Base-by-base conservation (phyloP, 257 asterid species). In the Pogostemon cablin region DNA sequence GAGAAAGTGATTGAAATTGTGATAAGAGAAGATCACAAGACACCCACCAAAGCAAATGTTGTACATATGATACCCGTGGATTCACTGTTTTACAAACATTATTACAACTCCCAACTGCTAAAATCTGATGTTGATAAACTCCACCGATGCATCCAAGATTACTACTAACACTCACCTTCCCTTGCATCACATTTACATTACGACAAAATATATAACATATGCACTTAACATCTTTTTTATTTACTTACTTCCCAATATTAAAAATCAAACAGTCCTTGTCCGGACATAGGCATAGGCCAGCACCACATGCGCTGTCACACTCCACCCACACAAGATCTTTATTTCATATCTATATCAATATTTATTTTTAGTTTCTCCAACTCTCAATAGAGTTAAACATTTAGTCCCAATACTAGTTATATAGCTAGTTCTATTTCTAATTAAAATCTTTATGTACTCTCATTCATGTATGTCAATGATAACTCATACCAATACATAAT, bases 41-140 rank as follows among this genome's bases (percentile, higher is more conserved):
- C 56, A 58, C 63, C 75, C 63, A 52, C 68, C 56, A 71, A 56
- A 38, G 57, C 8, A 38, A 63, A 39, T 52, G 58, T 9, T n/a
- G 9, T 48, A 20, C 77, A 62, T 47, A 66, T 75, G 83, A 71
- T 61, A 34, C 83, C 75, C 80, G 83, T 75, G 83, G 62, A 11
- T 25, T 25, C 32, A 25, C 32, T 25, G 32, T 25, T 25, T 2
- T 25, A 25, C 32, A 48, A 38, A 37, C 17, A 7, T 17, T 17
- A n/a, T 41, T 40, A 10, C 60, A 50, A 12, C 6, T 25, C 56
- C 12, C 12, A 25, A 25, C 32, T 25, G 32, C 32, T 25, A 25
- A 25, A 25, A 25, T 12, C 20, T 9, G 10, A 3, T 7, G 10
- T 20, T 3, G 7, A 43, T 11, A 4, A 0, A 46, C 25, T 65